Base-by-base conservation (phyloP, 495 filamentous ascomycete genomes). In the Penicillium parvum region DNA sequence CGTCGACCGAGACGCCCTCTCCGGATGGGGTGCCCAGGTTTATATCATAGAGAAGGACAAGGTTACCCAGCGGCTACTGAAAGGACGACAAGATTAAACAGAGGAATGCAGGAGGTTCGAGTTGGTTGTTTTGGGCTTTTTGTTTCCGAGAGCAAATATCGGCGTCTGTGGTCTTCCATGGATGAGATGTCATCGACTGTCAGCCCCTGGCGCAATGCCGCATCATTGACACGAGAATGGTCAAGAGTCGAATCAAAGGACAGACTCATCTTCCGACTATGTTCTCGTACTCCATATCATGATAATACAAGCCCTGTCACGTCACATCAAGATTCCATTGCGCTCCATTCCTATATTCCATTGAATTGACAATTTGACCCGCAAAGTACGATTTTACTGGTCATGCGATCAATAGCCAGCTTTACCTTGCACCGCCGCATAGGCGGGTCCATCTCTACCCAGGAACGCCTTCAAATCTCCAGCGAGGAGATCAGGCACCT, bases 41-140 rank as follows among this genome's bases (percentile, higher is more conserved):
- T 97, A 96, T 68, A 90, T 98, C 53, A 92, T 98, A 68, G 94
- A 97, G 78, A 98, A 97, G 77, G 89, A 95, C 69, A 97, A 97
- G 82, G 89, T 97, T 29, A 96, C 91, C 57, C 95, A 98, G 84
- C 77, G 92, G 60, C 77, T 97, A 77, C 69, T 98, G 61, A 98
- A 98, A 80, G 90, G 92, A 64, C 71, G 82, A 63, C 82, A 85
- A 63, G 82, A 85, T 59, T 83, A 73, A 63, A 64, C 23, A 26
- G 33, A 32, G 35, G 28, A 28, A 43, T 34, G 32, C 38, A 16
- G 16, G 30, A 30, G 34, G 45, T 37, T 49, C 34, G 26, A 40
- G 45, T 38, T 47, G 45, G 30, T 49, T 57, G 50, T 42, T 53
- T 60, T 51, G 49, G 56, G 49, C 48, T 52, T 55, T 57, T 47